A percentile compares a stretch with the other conserved stretches of the same genome.
Conservation (phyloP, 2,329 filamentous ascomycete species). For the Phialophora expanda region DNA sequence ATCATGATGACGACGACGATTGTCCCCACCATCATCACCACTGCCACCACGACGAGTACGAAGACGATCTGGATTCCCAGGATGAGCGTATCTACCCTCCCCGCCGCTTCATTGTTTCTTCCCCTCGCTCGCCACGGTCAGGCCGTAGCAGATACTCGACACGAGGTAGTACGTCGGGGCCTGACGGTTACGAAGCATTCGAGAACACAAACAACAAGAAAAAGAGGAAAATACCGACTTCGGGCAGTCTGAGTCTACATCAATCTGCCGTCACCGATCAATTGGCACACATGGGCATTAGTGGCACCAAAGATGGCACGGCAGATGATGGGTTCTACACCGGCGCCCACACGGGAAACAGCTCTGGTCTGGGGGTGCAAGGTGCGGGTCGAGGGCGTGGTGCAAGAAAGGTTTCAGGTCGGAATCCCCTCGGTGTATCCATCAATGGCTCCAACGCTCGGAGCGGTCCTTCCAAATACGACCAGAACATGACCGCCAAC, state of each 20-base stretch:
- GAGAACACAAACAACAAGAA: slow-evolving; percentile 99
- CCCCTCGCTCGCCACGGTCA: slow-evolving; percentile 46
- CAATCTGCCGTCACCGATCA: slow-evolving; percentile 66
- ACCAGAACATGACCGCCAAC: slow-evolving; percentile 35
- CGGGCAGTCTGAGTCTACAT: slow-evolving; percentile 69
- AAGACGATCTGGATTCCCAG: slow-evolving; percentile 52
- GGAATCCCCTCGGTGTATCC: slow-evolving; percentile 41
- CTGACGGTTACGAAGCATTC: slow-evolving; percentile 94
- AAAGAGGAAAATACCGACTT: slow-evolving; percentile 95
- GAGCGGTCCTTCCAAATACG: slow-evolving; percentile 37
- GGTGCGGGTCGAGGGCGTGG: slow-evolving; percentile 84
- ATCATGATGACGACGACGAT: slow-evolving; percentile 38
- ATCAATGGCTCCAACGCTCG: slow-evolving; percentile 41
- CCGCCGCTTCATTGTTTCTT: slow-evolving; percentile 49
- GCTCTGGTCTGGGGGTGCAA: slow-evolving; percentile 68
- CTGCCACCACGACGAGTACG: slow-evolving; percentile 47
- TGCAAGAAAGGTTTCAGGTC: slow-evolving; percentile 58
- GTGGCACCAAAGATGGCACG: slow-evolving; percentile 44
- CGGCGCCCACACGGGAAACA: slow-evolving; percentile 54
- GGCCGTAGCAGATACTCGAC: slow-evolving; percentile 45
- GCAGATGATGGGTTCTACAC: slow-evolving; percentile 51
- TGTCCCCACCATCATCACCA: slow-evolving; percentile 35
- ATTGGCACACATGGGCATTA: slow-evolving; percentile 67
- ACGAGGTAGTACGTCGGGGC: slow-evolving; percentile 65
- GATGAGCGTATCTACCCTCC: slow-evolving; percentile 61